Evolutionary conservation across 441 rosid genomes (phyloP).

Genomic region (Capsella rubella): DNA sequence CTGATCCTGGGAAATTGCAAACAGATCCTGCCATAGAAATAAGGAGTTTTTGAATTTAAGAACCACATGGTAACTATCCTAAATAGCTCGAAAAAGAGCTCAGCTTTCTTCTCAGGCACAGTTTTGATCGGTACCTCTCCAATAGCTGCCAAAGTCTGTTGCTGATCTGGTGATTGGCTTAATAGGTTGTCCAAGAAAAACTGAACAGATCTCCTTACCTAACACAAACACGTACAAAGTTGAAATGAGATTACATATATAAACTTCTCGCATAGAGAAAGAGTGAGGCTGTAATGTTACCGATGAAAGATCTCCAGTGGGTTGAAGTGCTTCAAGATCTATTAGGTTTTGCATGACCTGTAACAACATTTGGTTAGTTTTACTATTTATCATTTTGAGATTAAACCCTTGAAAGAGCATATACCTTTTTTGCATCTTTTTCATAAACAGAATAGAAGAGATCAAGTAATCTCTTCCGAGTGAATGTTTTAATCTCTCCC

Average conservation of each 20-base stretch:
- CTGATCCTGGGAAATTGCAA: constrained; percentile 94
- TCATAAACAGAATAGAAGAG: constrained; percentile 92
- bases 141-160: constrained; percentile 82
- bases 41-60: background rate
- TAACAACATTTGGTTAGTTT: constrained; percentile 40
- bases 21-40: constrained; percentile 72
- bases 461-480: constrained; percentile 82
- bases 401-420: constrained; percentile 15
- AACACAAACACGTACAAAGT: constrained; percentile 33
- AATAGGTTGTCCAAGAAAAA: constrained; percentile 85
- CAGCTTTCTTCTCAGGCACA: constrained; percentile 23
- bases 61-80: constrained; percentile 25
- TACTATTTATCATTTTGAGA: constrained; percentile 33
- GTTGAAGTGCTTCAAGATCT: constrained; percentile 92
- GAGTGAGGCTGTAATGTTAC: constrained; percentile 49
- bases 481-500: constrained; percentile 95
- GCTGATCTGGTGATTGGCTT: constrained; percentile 84
- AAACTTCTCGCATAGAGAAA: constrained; percentile 24
- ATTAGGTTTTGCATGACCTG: constrained; percentile 87
- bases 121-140: constrained; percentile 71
- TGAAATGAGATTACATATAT: constrained; percentile 9
- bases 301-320: constrained; percentile 92
- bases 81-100: background rate
- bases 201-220: constrained; percentile 98
- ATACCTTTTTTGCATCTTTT: constrained; percentile 94